Evolutionary conservation across 2,329 filamentous ascomycete species (phyloP), one percentile per base, ranked within the genome.

Genomic region (Plectosphaerella sp.): DNA sequence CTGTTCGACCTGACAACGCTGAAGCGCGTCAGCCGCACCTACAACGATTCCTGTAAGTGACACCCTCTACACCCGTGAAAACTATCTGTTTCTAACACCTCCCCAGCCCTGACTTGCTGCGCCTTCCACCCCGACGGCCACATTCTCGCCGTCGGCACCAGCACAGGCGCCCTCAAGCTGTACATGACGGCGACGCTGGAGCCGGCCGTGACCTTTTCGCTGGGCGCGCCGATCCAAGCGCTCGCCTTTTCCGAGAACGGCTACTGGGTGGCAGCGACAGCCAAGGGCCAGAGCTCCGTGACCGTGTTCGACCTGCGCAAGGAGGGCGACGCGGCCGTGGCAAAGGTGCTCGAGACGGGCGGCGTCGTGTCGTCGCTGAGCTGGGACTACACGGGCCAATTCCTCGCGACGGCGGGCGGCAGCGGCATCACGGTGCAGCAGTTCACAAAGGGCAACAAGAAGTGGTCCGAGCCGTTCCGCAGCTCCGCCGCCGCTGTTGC

Each of bases 61-160:
- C n/a, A 5, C 28, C 8, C 28, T 33, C n/a, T 43, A 3, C 6
- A 20, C 41, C n/a, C 10, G 8, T 16, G 37, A 45, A 18, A 9
- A 16, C 16, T n/a, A 37, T 59, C 45, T 35, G 9, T 6, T 55
- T 49, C 66, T 73, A 62, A 71, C 62, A 50, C 11, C 25, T 22
- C 22, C 39, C 11, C 64, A 88, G 89, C 86, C 55, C 75, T 96
- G 45, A 89, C 88, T 1, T 82, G 86, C 48, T 88, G 86, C 57
- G 83, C 87, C 35, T 97, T 99, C 79, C 94, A 99, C 67, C 94
- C 95, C 7, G 94, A 99, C 65, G 94, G 94, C n/a, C 90, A 97
- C 66, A 79, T 99, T 6, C 84, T 97, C 61, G 93, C 91, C 39
- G 88, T 87, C 3, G 94, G 93, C 57, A 89, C 88, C n/a, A 74